phyloP scores from a whole-genome alignment of 805 yeast species.

The Wickerhamomyces canadensis region DNA sequence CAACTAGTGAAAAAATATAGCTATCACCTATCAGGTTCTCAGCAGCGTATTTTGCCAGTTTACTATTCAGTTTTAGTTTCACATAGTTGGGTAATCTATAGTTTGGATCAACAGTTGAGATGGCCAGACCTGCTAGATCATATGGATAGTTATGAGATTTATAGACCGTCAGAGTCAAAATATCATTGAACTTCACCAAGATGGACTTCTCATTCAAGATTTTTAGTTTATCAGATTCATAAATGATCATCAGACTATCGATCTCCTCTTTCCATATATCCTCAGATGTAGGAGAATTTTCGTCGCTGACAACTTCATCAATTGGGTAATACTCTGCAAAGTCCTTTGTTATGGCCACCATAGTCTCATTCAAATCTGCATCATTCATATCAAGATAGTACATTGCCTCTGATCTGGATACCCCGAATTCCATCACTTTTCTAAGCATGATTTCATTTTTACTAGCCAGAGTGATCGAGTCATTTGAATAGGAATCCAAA shows the following conservation, averaged over 20 bases:
- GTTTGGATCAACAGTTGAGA: conserved; percentile 32
- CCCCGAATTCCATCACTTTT: conserved; percentile 62
- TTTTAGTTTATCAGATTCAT: conserved; percentile 29
- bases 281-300: conserved; percentile 8
- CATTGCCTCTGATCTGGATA: conserved; percentile 57
- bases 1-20: conserved; percentile 60
- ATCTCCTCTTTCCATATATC: conserved; percentile 72
- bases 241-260: conserved; percentile 60
- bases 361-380: conserved; percentile 44
- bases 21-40: conserved; percentile 60
- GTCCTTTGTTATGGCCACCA: conserved; percentile 42
- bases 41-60: conserved; percentile 38
- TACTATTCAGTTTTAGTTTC: conserved; percentile 49
- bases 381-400: conserved; percentile 37
- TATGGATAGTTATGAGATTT: conserved; percentile 54
- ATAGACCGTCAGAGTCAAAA: conserved; percentile 35
- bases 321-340: conserved; percentile 21
- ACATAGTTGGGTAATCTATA: conserved; percentile 65
- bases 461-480: conserved; percentile 39
- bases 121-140: conserved; percentile 63
- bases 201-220: conserved; percentile 21
- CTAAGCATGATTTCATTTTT: conserved; percentile 50
- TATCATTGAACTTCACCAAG: conserved; percentile 15
- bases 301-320: conserved; percentile 5
- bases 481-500: conserved; percentile 45